Conservation (phyloP, 2,329 filamentous ascomycete genomes). For the Botrytis tulipae region DNA sequence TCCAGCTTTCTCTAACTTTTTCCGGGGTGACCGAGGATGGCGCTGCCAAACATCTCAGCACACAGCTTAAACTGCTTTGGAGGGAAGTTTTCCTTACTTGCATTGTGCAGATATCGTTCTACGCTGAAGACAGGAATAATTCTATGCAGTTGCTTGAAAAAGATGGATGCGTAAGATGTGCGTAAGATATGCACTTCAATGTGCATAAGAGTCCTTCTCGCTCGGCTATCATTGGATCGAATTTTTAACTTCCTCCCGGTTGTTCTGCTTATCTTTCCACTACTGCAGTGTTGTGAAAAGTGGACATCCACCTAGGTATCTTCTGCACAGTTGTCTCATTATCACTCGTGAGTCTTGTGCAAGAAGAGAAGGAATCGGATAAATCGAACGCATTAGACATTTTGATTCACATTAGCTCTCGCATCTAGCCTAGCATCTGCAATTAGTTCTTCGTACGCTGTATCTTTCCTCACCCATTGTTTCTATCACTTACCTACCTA, state of each 20-base stretch:
- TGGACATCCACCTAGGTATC: neutral
- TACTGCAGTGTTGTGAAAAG: conserved; percentile 7
- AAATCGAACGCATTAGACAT: neutral
- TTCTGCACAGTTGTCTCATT: neutral
- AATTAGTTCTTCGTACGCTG: neutral
- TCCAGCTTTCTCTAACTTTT: conserved; percentile 2
- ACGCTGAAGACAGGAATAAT: conserved; percentile 7
- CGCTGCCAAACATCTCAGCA: neutral
- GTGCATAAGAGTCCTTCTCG: neutral
- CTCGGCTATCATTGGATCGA: neutral
- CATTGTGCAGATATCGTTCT: conserved; percentile 12
- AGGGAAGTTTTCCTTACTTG: neutral
- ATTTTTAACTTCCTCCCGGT: neutral
- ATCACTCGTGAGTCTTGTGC: neutral
- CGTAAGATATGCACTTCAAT: neutral
- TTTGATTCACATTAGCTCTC: neutral
- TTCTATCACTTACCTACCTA: conserved; percentile 2
- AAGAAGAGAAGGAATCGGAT: neutral
- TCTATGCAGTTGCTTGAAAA: neutral
- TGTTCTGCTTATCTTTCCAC: neutral
- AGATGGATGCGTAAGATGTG: neutral
- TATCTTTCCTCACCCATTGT: neutral
- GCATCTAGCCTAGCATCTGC: neutral
- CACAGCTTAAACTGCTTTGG: neutral
- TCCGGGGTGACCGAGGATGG: conserved; percentile 13